Conservation (phyloP, 2,329 filamentous ascomycete genomes). For the Verticillium albo-atrum region DNA sequence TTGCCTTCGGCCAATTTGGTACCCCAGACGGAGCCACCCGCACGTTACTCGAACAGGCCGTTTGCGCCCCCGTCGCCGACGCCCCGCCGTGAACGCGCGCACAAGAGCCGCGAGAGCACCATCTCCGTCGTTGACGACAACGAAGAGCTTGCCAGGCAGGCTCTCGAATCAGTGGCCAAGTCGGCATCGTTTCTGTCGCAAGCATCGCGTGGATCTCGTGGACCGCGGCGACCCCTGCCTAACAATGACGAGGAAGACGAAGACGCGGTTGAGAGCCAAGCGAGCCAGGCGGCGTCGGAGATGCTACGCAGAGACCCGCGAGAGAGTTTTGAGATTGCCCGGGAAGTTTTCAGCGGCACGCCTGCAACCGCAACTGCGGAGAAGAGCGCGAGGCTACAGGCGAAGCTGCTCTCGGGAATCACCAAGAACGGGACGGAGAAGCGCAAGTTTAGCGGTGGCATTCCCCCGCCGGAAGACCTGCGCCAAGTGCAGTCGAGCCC, state of each 20-base stretch:
- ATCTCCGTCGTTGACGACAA: constrained; percentile 67
- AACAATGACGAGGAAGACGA: constrained; percentile 44
- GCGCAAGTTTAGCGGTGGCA: constrained; percentile 41
- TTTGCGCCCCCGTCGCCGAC: constrained; percentile 40
- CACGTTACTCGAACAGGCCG: constrained; percentile 35
- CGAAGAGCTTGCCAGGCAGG: constrained; percentile 52
- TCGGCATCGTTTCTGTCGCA: constrained; percentile 28
- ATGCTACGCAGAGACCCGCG: constrained; percentile 62
- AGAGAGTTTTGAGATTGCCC: constrained; percentile 46
- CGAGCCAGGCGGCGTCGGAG: constrained; percentile 70
- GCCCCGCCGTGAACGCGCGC: constrained; percentile 20
- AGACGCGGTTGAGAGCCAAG: constrained; percentile 68
- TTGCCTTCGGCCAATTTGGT: constrained; percentile 61
- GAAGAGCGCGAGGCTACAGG: constrained; percentile 43
- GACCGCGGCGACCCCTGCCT: constrained; percentile 10
- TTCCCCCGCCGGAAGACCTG: constrained; percentile 21
- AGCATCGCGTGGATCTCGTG: constrained; percentile 15
- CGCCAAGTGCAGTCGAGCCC: constrained; percentile 38
- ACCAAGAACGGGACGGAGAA: constrained; percentile 42
- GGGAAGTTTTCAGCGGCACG: constrained; percentile 35
- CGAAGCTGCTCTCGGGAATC: constrained; percentile 43
- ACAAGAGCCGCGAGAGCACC: constrained; percentile 78
- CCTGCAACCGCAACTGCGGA: constrained; percentile 38
- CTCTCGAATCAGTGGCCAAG: constrained; percentile 49
- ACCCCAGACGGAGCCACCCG: constrained; percentile 52